These are phyloP conservation scores for Naganishia vishniacii DNA, from an alignment of 768 basidiomycete species.

Conservation along the genomic window DNA sequence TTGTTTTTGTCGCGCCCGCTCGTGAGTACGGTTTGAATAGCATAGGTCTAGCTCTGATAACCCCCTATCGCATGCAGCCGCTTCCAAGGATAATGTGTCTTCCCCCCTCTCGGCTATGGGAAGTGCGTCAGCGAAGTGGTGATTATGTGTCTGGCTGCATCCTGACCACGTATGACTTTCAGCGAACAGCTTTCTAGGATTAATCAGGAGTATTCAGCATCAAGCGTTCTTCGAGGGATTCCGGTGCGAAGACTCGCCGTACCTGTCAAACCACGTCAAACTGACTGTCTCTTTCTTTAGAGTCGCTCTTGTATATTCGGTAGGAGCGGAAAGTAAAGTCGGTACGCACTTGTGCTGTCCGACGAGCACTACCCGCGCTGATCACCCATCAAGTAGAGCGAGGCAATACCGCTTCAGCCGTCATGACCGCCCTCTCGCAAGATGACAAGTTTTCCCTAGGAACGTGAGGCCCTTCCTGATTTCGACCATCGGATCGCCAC, in stretches of 20 bases:
- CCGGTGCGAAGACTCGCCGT: neutral
- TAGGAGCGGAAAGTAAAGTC: neutral
- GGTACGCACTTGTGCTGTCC: neutral
- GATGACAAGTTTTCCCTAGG: neutral
- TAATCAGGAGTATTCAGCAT: slow-evolving; percentile 6
- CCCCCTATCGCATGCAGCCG: neutral
- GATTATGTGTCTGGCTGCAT: neutral
- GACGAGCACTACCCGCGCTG: neutral
- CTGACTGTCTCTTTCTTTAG: neutral
- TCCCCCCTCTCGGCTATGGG: neutral
- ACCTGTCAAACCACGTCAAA: neutral
- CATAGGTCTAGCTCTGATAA: neutral
- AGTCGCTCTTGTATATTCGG: neutral
- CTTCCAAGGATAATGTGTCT: neutral
- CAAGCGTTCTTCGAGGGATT: slow-evolving; percentile 22
- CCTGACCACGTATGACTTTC: too few species aligned
- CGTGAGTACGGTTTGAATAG: neutral
- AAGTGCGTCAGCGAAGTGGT: neutral
- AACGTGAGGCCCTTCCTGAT: neutral
- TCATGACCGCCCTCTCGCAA: neutral
- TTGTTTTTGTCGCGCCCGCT: slow-evolving; percentile 2
- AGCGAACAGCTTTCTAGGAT: slow-evolving; percentile 22
- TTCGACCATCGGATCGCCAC: neutral
- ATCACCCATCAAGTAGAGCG: neutral
- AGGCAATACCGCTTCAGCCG: neutral